Evolutionary conservation across 2,329 filamentous ascomycete genomes (phyloP).

Genomic region (Cryphonectria parasitica): DNA sequence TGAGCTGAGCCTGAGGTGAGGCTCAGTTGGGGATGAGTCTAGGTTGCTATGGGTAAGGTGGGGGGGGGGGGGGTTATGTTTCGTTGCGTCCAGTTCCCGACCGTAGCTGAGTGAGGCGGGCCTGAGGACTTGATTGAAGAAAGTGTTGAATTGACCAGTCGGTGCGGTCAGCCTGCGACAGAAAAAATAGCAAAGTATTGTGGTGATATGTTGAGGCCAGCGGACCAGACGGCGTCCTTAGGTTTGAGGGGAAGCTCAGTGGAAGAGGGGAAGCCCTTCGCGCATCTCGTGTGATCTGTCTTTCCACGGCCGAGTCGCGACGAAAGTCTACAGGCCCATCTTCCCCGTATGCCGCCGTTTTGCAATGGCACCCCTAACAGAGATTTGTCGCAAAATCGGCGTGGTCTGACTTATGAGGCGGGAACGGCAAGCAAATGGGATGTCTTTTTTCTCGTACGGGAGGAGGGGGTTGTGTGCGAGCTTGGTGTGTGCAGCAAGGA

Average conservation of each 20-base stretch:
- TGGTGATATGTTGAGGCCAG: not conserved
- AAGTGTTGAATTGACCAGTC: not conserved
- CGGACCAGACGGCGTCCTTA: not conserved
- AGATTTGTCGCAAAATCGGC: not conserved
- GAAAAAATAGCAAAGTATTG: not conserved
- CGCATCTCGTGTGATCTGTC: slow-evolving; percentile 22
- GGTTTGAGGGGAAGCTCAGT: slow-evolving; percentile 12
- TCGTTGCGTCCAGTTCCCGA: not conserved
- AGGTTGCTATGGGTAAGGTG: slow-evolving; percentile 6
- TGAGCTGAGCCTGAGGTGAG: slow-evolving; percentile 1
- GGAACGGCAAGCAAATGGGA: slow-evolving; percentile 12
- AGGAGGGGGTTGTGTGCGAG: not conserved
- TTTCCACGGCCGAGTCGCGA: slow-evolving; percentile 24
- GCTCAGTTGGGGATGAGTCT: slow-evolving; percentile 7
- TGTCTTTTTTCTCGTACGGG: not conserved
- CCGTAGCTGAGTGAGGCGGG: slow-evolving; percentile 3
- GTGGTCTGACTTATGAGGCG: slow-evolving; percentile 3
- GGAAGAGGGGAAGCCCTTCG: slow-evolving; percentile 9
- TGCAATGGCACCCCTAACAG: not conserved
- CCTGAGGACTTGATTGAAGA: not conserved
- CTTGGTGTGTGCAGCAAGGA: slow-evolving; percentile 5
- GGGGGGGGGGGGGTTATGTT: not conserved
- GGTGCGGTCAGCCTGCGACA: not conserved
- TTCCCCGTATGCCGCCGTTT: slow-evolving; percentile 15
- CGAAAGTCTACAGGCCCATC: slow-evolving; percentile 28